Conservation (phyloP, 129 eudicot species). For the Helianthus tuberosus region DNA sequence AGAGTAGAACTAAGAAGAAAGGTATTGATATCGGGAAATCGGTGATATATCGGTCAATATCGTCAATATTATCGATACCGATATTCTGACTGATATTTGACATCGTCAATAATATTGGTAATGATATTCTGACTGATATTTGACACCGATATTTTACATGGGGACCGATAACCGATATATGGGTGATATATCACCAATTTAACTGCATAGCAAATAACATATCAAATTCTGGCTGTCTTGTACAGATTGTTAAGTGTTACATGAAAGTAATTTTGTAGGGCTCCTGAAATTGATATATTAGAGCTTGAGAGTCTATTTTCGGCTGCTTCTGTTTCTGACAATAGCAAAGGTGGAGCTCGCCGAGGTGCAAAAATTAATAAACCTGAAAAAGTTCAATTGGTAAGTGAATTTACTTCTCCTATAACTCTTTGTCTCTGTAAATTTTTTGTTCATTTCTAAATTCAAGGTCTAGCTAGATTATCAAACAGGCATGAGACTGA, state of each 20-base stretch:
- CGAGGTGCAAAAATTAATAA: conserved; percentile 77
- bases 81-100: too few relatives aligned
- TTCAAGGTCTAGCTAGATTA: conserved; percentile 24
- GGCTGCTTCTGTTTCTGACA: conserved; percentile 71
- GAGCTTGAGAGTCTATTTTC: conserved; percentile 95
- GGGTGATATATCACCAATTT: too few relatives aligned
- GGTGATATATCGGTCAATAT: too few relatives aligned
- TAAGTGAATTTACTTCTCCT: conserved; percentile 38
- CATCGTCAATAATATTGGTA: too few relatives aligned
- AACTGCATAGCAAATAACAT: not conserved
- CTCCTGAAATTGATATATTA: conserved; percentile 92
- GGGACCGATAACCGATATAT: too few relatives aligned
- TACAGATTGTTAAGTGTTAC: conserved; percentile 24
- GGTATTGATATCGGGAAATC: too few relatives aligned
- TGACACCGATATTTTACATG: too few relatives aligned
- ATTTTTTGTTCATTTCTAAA: not conserved
- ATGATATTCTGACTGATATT: too few relatives aligned
- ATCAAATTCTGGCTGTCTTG: conserved; percentile 1
- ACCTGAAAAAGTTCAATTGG: conserved; percentile 95
- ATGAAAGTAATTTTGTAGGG: conserved; percentile 48
- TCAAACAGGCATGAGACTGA: conserved; percentile 1
- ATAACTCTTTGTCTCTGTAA: conserved; percentile 17
- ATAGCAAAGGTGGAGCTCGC: conserved; percentile 60
- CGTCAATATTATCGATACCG: too few relatives aligned
- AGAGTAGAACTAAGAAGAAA: too few relatives aligned